Percentiles rank a stretch among this genome's conserved stretches.
phyloP scores from a whole-genome alignment of 768 basidiomycete genomes.

The Cantharellus anzutake region DNA sequence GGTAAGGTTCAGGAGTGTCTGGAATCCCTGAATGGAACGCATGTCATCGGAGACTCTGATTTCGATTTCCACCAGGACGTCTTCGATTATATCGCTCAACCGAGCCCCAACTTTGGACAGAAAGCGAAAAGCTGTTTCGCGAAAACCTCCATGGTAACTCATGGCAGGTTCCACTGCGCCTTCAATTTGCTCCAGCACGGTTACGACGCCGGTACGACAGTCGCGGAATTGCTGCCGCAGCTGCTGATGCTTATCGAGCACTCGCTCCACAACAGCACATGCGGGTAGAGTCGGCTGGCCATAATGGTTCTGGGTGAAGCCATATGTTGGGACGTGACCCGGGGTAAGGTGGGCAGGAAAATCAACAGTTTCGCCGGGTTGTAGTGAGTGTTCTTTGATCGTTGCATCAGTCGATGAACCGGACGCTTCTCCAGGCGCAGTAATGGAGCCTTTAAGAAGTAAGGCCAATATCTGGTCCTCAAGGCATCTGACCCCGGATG shows the following conservation, averaged over 20 bases:
- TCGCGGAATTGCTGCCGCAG: conserved; percentile 47
- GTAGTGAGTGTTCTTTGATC: background rate
- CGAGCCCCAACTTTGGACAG: conserved; percentile 37
- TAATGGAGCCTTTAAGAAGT: background rate
- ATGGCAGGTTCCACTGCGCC: conserved; percentile 4
- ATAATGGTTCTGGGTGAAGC: background rate
- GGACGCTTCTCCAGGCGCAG: background rate
- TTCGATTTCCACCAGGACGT: conserved; percentile 66
- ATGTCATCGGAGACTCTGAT: conserved; percentile 57
- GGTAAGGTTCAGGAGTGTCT: conserved; percentile 31
- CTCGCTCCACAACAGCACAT: background rate
- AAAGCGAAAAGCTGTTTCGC: conserved; percentile 11
- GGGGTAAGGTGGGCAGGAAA: background rate
- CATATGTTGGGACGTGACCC: background rate
- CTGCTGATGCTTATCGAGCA: conserved; percentile 31
- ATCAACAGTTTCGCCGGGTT: background rate
- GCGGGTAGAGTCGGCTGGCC: background rate
- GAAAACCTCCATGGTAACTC: background rate
- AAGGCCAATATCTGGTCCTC: background rate
- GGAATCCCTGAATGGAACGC: conserved; percentile 43
- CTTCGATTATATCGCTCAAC: conserved; percentile 57
- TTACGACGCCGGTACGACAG: conserved; percentile 45
- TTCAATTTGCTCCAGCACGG: conserved; percentile 6
- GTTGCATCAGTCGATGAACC: background rate
- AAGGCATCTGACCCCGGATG: background rate